Conservation (phyloP, 495 filamentous ascomycete species). For the Aspergillus incahuasiensis region DNA sequence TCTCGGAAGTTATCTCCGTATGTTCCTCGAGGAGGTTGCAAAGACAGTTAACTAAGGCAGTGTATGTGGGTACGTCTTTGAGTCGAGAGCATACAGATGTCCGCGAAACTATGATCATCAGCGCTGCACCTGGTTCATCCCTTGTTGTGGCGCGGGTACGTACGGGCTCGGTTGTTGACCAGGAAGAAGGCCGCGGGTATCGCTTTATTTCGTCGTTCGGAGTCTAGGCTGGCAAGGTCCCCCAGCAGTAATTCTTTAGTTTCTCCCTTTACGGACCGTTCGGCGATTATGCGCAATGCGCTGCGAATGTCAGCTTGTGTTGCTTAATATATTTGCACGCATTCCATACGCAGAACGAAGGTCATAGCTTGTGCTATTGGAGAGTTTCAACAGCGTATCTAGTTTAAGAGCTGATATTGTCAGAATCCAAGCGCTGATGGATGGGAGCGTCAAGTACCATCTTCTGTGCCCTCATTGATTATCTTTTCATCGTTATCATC, state of each 20-base stretch:
- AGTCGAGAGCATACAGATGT: conserved; percentile 37
- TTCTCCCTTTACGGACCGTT: conserved; percentile 40
- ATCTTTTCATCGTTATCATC: conserved; percentile 43
- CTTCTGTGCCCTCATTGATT: conserved; percentile 45
- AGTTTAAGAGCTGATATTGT: conserved; percentile 41
- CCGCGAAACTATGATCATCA: conserved; percentile 27
- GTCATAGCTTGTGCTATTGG: conserved; percentile 46
- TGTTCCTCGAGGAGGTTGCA: conserved; percentile 45
- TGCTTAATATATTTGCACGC: background rate
- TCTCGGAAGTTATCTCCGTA: conserved; percentile 32
- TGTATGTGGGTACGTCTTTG: conserved; percentile 35
- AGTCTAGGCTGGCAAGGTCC: conserved; percentile 37
- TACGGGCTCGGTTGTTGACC: conserved; percentile 39
- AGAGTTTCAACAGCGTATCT: conserved; percentile 46
- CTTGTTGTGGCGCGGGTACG: conserved; percentile 10
- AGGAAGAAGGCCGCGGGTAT: conserved; percentile 44
- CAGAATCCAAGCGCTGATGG: background rate
- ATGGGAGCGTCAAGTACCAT: conserved; percentile 27
- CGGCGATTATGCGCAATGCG: conserved; percentile 46
- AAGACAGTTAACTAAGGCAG: conserved; percentile 43
- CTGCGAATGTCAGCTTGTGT: conserved; percentile 23
- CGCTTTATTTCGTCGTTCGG: conserved; percentile 32
- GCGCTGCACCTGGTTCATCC: conserved; percentile 12
- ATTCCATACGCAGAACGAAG: conserved; percentile 49
- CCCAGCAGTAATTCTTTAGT: conserved; percentile 38